These are phyloP conservation scores for Mortierella hygrophila DNA, from an alignment of 192 early-diverging fungal species.

Conservation along the genomic window DNA sequence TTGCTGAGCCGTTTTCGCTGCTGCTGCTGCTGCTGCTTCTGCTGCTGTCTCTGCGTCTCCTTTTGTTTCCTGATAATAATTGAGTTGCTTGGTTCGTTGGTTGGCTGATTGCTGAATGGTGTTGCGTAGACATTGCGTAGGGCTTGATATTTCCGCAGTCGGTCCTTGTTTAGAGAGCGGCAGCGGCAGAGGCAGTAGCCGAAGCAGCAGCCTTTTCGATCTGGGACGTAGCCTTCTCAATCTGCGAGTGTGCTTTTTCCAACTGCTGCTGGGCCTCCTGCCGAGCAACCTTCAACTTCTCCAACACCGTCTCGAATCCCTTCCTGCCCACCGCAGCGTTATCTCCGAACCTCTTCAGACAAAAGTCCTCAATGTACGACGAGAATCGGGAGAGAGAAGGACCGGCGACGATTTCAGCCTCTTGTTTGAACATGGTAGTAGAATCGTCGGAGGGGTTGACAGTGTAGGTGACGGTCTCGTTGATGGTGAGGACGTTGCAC, in stretches of 20 bases:
- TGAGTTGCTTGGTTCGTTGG: not conserved
- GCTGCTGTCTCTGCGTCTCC: not conserved
- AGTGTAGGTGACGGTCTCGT: constrained; percentile 88
- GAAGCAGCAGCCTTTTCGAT: constrained; percentile 6
- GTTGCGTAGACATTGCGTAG: not conserved
- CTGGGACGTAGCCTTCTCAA: constrained; percentile 7
- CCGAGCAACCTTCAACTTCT: constrained; percentile 61
- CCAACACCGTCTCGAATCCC: constrained; percentile 89
- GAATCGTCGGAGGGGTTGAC: constrained; percentile 68
- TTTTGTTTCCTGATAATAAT: not conserved
- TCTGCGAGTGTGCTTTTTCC: constrained; percentile 17
- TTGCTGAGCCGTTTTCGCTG: too few species aligned
- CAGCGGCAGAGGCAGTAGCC: constrained; percentile 19
- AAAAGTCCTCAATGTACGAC: constrained; percentile 87
- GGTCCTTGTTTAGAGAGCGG: constrained; percentile 25
- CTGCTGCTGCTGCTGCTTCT: not conserved
- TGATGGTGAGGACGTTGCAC: constrained; percentile 84
- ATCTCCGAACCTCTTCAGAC: constrained; percentile 86
- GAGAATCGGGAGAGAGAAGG: constrained; percentile 75
- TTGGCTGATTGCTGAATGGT: not conserved
- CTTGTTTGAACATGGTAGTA: constrained; percentile 82
- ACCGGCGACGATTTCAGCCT: constrained; percentile 87
- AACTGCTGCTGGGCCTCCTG: constrained; percentile 34
- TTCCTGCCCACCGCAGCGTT: constrained; percentile 89
- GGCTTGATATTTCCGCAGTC: not conserved